These are phyloP conservation scores for Arctium minus DNA, from an alignment of 129 eudicot genomes.

Conservation along the genomic window DNA sequence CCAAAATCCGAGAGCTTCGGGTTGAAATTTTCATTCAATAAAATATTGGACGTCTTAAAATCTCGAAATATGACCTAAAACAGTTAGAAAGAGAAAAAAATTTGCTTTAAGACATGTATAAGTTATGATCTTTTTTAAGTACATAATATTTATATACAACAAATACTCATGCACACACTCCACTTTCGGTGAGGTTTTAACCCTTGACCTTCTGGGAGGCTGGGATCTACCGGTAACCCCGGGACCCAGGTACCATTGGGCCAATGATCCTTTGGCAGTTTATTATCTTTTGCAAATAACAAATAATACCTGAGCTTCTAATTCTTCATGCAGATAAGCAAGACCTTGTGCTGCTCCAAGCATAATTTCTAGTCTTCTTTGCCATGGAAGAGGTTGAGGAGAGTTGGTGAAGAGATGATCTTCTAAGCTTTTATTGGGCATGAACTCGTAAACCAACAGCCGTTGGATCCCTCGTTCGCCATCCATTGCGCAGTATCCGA, in stretches of 20 bases:
- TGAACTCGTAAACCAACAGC: conserved; percentile 83
- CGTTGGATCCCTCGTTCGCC: conserved; percentile 86
- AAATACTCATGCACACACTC: background rate
- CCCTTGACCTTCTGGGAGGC: background rate
- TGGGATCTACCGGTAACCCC: background rate
- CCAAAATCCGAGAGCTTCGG: conserved; percentile 97
- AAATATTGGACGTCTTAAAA: conserved; percentile 82
- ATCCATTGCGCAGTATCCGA: conserved; percentile 82
- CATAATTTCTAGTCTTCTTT: conserved; percentile 55
- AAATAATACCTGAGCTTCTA: conserved; percentile 66
- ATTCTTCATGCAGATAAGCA: conserved; percentile 87
- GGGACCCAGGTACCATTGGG: background rate
- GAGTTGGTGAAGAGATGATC: conserved; percentile 72
- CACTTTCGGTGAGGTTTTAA: background rate
- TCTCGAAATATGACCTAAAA: conserved; percentile 84
- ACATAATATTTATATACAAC: too few species aligned
- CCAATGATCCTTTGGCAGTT: background rate
- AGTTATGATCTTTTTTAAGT: background rate
- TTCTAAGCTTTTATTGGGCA: conserved; percentile 81
- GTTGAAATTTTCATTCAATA: conserved; percentile 65
- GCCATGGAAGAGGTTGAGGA: conserved; percentile 62
- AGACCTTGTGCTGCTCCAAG: conserved; percentile 92
- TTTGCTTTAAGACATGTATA: background rate
- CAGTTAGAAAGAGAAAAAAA: conserved; percentile 6
- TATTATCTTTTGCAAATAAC: background rate